These are phyloP conservation scores for Phytophthora agathidicida DNA, from an alignment of 352 stramenopile genomes.

Conservation along the genomic window DNA sequence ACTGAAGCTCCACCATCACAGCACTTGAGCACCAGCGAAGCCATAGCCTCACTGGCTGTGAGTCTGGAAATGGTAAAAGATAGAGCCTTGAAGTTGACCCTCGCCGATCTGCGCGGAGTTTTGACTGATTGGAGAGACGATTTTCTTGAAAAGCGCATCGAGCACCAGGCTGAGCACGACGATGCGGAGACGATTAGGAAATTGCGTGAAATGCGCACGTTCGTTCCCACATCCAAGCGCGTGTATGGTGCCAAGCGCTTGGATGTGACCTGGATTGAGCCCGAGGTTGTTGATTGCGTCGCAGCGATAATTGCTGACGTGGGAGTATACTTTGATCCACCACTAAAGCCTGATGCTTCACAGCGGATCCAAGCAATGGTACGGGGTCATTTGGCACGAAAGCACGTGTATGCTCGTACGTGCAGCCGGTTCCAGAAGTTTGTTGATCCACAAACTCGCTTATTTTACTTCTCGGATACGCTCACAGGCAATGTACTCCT, in stretches of 20 bases:
- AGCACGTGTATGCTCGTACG: constrained; percentile 39
- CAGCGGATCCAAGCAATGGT: constrained; percentile 66
- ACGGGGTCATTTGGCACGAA: constrained; percentile 44
- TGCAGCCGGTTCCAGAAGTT: constrained; percentile 43
- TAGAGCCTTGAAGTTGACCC: constrained; percentile 47
- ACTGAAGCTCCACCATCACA: neutral
- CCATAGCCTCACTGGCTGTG: constrained; percentile 45
- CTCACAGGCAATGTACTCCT: constrained; percentile 43
- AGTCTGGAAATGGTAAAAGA: constrained; percentile 61
- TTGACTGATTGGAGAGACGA: constrained; percentile 69
- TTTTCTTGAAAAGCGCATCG: constrained; percentile 33
- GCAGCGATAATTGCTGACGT: constrained; percentile 50
- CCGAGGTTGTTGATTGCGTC: constrained; percentile 61
- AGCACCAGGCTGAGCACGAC: constrained; percentile 34
- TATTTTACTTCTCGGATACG: constrained; percentile 72
- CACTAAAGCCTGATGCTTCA: constrained; percentile 50
- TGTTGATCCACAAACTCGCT: constrained; percentile 46
- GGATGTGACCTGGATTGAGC: constrained; percentile 73
- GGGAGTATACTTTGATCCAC: constrained; percentile 24
- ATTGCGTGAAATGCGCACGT: constrained; percentile 18
- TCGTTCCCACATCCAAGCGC: constrained; percentile 50
- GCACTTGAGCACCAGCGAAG: constrained; percentile 25
- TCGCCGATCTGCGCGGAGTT: constrained; percentile 48
- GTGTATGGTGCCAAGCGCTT: constrained; percentile 49
- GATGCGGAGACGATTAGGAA: constrained; percentile 18